Base-by-base conservation (phyloP, 257 asterid species). In the Paraleonurus japonicus region DNA sequence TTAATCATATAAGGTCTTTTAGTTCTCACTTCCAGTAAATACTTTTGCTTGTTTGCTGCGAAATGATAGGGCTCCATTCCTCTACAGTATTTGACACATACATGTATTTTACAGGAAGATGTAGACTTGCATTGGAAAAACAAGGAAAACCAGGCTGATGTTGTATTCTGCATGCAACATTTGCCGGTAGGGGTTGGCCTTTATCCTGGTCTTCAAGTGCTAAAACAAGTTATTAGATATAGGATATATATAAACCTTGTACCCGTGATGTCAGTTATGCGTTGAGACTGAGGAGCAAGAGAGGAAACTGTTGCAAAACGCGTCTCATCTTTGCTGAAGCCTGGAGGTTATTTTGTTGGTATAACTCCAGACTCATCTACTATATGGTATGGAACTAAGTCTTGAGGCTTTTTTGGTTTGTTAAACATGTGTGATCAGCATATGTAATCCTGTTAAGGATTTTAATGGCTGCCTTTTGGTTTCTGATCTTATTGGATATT, bases 301-400 rank as follows among this genome's bases (percentile, higher is more conserved):
- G 60, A 89, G 74, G 84, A 86, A 79, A 77, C 82, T 94, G 76
- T 76, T 94, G 81, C 90, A 85, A 12, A 94, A 89, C 57, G 97
- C 57, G 97, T 91, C 58, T 89, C 98, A 71, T 80, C 90, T 74
- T 85, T 94, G 86, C 85, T 94, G 86, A 90, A 84, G 85, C 97
- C 97, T 3, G 98, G 98, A 69, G 98, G 97, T 73, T 94, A 87
- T 82, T 94, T 94, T 89, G 78, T 94, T 76, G 98, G 98, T 82
- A 84, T 94, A 69, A 87, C 96, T 79, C 94, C 98, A 59, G 98
- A 94, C 82, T 94, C 98, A 69, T 91, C 98, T 79, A 89, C 98
- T 74, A 94, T 94, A 85, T 94, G 98, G 98, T 94, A 88, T 69
- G 90, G 15, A 63, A 26, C 54, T 50, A 48, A 76, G 69, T 70